phyloP scores from a whole-genome alignment of 139 green algal species.

The Chlorella sp. region DNA sequence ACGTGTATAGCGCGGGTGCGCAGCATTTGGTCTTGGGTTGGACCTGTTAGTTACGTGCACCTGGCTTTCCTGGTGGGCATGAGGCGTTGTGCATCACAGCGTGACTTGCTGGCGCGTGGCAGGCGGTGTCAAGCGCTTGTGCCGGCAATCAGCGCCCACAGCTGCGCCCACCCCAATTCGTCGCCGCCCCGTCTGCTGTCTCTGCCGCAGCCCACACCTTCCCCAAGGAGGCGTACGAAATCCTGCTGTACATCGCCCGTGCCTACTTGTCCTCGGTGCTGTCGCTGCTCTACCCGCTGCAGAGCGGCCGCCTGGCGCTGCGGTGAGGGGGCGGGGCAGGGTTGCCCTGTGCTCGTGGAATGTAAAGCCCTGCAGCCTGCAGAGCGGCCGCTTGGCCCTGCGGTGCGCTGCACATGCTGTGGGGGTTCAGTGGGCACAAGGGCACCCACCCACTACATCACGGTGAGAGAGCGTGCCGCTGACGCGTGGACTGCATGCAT shows the following conservation, averaged over 20 bases:
- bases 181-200: neutral
- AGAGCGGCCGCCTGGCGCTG: conserved; percentile 14
- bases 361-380: too few relatives aligned
- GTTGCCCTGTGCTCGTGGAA: too few relatives aligned
- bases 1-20: conserved; percentile 6
- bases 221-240: conserved; percentile 16
- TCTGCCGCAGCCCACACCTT: conserved; percentile 28
- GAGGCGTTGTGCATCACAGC: too few relatives aligned
- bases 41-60: too few relatives aligned
- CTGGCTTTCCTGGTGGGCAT: too few relatives aligned
- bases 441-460: neutral
- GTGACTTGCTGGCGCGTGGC: too few relatives aligned
- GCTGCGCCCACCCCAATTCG: neutral
- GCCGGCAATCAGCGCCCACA: too few relatives aligned
- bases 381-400: too few relatives aligned
- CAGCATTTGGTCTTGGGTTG: neutral
- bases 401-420: too few relatives aligned
- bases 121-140: too few relatives aligned
- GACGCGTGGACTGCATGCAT: neutral
- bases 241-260: conserved; percentile 22
- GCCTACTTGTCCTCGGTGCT: conserved; percentile 31
- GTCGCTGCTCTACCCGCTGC: conserved; percentile 26
- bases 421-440: too few relatives aligned
- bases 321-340: neutral
- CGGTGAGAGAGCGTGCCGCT: too few relatives aligned